Base-by-base conservation (phyloP, 768 basidiomycete species). In the Leucosporidium scottii region DNA sequence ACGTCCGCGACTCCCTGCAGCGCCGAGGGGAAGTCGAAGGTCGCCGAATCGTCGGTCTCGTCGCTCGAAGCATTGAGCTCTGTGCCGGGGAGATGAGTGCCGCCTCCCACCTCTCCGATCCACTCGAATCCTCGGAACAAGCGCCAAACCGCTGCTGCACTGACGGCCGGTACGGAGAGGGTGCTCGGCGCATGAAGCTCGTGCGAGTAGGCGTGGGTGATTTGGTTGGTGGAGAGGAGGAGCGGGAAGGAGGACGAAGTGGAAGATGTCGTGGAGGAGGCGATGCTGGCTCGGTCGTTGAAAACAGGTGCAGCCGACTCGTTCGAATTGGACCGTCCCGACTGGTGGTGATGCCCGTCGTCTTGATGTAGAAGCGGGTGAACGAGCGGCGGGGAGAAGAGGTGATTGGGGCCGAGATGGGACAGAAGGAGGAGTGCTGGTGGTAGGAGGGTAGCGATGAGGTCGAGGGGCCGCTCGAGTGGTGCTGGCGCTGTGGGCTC, bases 101-200 rank as follows among this genome's bases (percentile, higher is more conserved):
- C 68, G 21, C 70, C 63, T n/a, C 68, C 72, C 55, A 72, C 64
- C 31, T 75, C 71, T 10, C 68, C 67, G 31, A 74, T 65, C 75
- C 75, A 75, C 28, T 74, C 70, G 57, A 73, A 66, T 4, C 73
- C 69, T 50, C 68, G 60, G 57, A 72, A 70, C 20, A 70, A 49
- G 1, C 75, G 72, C 75, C 75, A 76, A 21, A 76, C 47, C 1
- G 72, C 71, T n/a, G 67, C 73, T 15, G 74, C 66, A 23, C 68
- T 72, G 47, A 71, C 71, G 17, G 75, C 69, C 1, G 75, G 75
- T 4, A 76, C 59, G 13, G 64, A 68, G 25, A 76, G 69, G 6
- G 75, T 66, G 27, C 70, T 73, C 8, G 75, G 70, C 0, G 75
- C 73, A 44, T 74, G 68, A 8, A 74, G 68, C 65, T 76, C 75